Conservation (phyloP, 2,329 filamentous ascomycete species). For the Gnomoniopsis sp. region DNA sequence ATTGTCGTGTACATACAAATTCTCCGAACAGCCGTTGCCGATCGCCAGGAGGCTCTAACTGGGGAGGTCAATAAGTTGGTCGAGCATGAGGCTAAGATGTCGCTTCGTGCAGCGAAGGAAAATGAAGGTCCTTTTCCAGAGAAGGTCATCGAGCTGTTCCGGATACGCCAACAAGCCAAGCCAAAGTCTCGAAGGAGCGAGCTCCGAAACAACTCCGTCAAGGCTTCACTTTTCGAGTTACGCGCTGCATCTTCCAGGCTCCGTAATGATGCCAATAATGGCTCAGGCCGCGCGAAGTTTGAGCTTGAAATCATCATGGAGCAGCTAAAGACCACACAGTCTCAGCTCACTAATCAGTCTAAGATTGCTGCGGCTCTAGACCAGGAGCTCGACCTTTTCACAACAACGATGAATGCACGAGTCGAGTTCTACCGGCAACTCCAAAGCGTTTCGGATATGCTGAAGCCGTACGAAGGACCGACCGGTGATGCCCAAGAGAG, state of each 20-base stretch:
- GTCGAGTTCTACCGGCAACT: constrained; percentile 89
- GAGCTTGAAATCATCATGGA: constrained; percentile 65
- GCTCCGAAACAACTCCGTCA: constrained; percentile 54
- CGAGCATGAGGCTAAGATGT: constrained; percentile 65
- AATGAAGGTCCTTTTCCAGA: constrained; percentile 70
- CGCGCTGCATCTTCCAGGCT: constrained; percentile 60
- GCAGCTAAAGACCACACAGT: constrained; percentile 60
- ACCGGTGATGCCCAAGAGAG: constrained; percentile 50
- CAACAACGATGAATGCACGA: constrained; percentile 75
- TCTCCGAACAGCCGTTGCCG: constrained; percentile 71
- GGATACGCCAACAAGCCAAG: constrained; percentile 43
- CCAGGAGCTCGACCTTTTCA: constrained; percentile 73
- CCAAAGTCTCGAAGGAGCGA: constrained; percentile 27
- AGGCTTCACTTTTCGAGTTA: constrained; percentile 66
- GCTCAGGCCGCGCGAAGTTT: constrained; percentile 51
- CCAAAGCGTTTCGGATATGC: constrained; percentile 85
- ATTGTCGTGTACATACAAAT: constrained; percentile 83
- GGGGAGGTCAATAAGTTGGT: constrained; percentile 75
- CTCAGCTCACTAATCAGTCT: constrained; percentile 46
- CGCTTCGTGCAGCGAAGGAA: constrained; percentile 56
- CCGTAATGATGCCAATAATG: constrained; percentile 52
- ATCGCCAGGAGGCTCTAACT: constrained; percentile 72
- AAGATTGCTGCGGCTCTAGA: constrained; percentile 51
- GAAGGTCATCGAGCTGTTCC: constrained; percentile 50
- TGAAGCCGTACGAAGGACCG: constrained; percentile 68